Base-by-base conservation (phyloP, 768 basidiomycete species). In the Xerocomellus intermedius region DNA sequence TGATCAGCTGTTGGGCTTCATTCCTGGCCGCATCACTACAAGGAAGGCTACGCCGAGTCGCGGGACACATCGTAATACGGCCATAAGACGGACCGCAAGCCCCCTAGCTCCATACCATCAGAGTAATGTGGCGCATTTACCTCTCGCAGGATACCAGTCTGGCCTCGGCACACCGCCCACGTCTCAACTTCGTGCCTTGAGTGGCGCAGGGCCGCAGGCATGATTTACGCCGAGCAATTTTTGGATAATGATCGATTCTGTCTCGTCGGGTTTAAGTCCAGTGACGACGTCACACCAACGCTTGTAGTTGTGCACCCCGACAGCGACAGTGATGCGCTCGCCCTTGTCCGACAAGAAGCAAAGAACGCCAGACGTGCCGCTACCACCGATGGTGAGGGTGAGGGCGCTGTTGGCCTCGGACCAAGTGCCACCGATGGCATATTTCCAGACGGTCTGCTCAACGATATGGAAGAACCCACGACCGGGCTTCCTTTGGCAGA, bases 231-330 rank as follows among this genome's bases (percentile, higher is more conserved):
- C 24, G 24, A 24, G 24, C 24, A 24, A 24, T 24, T 24, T 24
- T 24, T 24, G 24, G 24, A 24, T 4, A 24, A 24, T 28, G n/a
- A n/a, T n/a, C n/a, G n/a, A n/a, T n/a, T n/a, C 66, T 6, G 69
- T 74, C 33, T 68, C 48, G 24, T 45, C 54, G 16, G 48, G 21
- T 4, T 51, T 13, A 35, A 76, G 65, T 47, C 71, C 64, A 3
- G 75, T 65, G 50, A 75, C 63, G 42, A 73, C 67, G 55, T 77
- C 75, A 61, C 66, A 63, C 76, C 77, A 77, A 8, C 68, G 61
- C 55, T 68, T 69, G 63, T 71, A 68, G 65, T 73, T 73, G 66
- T 78, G 70, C 22, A 77, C 65, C 2, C 78, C 76, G 21, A 77
- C 37, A 13, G 66, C 65, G 56, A 73, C 57, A 22, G 74, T 46